Conservation (phyloP, 73 alveolate species). For the Uronychia setigera region DNA sequence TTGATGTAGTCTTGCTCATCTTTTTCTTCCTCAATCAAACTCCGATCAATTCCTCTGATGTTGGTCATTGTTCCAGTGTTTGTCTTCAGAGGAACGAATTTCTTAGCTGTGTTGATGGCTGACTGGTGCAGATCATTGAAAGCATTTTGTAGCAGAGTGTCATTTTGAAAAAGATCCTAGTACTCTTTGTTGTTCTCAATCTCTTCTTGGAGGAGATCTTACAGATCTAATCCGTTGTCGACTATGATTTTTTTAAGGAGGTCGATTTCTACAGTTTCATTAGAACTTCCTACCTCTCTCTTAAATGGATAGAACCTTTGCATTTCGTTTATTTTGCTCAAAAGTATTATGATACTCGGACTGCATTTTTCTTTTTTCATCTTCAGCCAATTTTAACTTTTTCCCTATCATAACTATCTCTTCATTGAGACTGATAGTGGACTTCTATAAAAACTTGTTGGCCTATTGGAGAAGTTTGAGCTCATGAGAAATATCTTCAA, state of each 20-base stretch:
- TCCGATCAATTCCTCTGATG: too few species aligned
- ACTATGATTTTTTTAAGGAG: not conserved
- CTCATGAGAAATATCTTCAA: not conserved
- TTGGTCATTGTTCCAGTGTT: too few species aligned
- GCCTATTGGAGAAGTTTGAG: not conserved
- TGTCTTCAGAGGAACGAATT: too few species aligned
- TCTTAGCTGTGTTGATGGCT: constrained; percentile 1
- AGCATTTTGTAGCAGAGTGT: not conserved
- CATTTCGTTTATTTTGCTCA: not conserved
- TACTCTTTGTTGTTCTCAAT: not conserved
- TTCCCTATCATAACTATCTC: not conserved
- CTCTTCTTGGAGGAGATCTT: not conserved
- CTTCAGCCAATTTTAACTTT: not conserved
- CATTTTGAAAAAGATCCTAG: not conserved
- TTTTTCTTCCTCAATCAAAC: too few species aligned
- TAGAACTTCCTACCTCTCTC: not conserved
- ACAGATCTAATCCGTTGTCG: not conserved
- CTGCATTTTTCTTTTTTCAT: not conserved
- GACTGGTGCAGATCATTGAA: not conserved
- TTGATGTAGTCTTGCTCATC: too few species aligned
- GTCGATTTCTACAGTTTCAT: not conserved
- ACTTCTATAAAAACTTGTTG: not conserved
- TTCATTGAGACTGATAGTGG: not conserved
- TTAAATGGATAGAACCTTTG: not conserved
- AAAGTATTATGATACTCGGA: not conserved